Percentiles rank a stretch among this genome's conserved stretches.
These are phyloP conservation scores for Datisca glomerata DNA, from an alignment of 306 rosid genomes.

Conservation along the genomic window DNA sequence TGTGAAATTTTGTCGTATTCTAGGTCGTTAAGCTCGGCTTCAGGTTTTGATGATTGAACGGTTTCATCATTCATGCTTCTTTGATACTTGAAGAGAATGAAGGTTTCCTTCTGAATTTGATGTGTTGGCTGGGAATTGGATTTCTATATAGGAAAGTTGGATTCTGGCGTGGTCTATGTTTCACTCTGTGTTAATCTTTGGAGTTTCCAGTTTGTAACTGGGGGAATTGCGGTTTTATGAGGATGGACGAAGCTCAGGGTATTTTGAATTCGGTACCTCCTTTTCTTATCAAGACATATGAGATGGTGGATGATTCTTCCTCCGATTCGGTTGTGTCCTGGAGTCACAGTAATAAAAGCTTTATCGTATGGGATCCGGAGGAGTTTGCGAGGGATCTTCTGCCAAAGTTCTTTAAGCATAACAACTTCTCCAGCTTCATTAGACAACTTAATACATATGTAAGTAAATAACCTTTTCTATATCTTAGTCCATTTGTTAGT, in stretches of 20 bases:
- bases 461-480: conserved; percentile 18
- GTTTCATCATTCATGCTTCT: too few relatives aligned
- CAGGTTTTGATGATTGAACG: too few relatives aligned
- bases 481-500: neutral
- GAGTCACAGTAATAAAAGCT: conserved; percentile 50
- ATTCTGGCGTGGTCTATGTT: neutral
- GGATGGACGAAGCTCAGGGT: conserved; percentile 66
- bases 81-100: too few relatives aligned
- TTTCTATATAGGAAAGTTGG: too few relatives aligned
- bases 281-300: conserved; percentile 65
- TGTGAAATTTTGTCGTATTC: too few relatives aligned
- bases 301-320: conserved; percentile 78
- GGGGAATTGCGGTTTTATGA: neutral
- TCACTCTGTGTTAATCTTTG: conserved; percentile 2
- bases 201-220: conserved; percentile 6
- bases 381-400: conserved; percentile 58
- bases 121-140: too few relatives aligned
- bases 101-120: too few relatives aligned
- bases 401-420: conserved; percentile 78
- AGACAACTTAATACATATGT: conserved; percentile 93
- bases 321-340: conserved; percentile 56
- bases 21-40: too few relatives aligned
- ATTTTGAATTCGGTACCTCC: conserved; percentile 60
- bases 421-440: conserved; percentile 85
- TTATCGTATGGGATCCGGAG: conserved; percentile 60